These are phyloP conservation scores for Botrytis squamosa DNA, from an alignment of 2,329 filamentous ascomycete species.

Conservation along the genomic window DNA sequence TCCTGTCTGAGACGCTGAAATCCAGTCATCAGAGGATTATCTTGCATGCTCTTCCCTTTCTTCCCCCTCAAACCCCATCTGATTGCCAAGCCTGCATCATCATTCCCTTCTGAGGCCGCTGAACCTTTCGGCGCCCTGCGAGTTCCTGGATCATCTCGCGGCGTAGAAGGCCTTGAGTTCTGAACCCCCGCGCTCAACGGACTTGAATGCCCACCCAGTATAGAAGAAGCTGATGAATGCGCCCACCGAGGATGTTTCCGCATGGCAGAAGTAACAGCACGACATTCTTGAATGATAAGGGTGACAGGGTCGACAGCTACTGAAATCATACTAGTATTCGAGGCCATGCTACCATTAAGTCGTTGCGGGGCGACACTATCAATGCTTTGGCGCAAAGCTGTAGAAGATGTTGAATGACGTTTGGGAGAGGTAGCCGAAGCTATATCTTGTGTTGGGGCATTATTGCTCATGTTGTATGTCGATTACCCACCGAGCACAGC, in stretches of 20 bases:
- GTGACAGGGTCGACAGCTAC: conserved; percentile 89
- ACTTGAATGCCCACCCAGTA: conserved; percentile 70
- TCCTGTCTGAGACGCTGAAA: conserved; percentile 89
- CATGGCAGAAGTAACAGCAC: conserved; percentile 96
- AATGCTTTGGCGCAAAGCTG: conserved; percentile 20
- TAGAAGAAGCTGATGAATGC: conserved; percentile 93
- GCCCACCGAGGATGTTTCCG: conserved; percentile 96
- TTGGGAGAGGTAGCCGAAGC: conserved; percentile 25
- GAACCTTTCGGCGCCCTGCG: conserved; percentile 32
- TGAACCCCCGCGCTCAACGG: conserved; percentile 40
- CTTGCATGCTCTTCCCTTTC: conserved; percentile 95
- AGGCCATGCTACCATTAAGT: conserved; percentile 30
- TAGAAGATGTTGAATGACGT: conserved; percentile 23
- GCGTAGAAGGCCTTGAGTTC: conserved; percentile 49
- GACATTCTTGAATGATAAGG: conserved; percentile 96
- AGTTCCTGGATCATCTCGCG: conserved; percentile 33
- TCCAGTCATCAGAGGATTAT: conserved; percentile 92
- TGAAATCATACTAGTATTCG: conserved; percentile 50
- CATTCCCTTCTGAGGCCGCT: conserved; percentile 43
- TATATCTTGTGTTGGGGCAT: conserved; percentile 29
- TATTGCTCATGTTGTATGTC: conserved; percentile 36
- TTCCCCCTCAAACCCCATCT: conserved; percentile 92
- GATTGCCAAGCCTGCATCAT: conserved; percentile 66
- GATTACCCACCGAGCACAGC: conserved; percentile 24
- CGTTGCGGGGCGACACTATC: conserved; percentile 17